Base-by-base conservation (phyloP, 2,329 filamentous ascomycete genomes). In the Calonectria pseudoreteaudii region DNA sequence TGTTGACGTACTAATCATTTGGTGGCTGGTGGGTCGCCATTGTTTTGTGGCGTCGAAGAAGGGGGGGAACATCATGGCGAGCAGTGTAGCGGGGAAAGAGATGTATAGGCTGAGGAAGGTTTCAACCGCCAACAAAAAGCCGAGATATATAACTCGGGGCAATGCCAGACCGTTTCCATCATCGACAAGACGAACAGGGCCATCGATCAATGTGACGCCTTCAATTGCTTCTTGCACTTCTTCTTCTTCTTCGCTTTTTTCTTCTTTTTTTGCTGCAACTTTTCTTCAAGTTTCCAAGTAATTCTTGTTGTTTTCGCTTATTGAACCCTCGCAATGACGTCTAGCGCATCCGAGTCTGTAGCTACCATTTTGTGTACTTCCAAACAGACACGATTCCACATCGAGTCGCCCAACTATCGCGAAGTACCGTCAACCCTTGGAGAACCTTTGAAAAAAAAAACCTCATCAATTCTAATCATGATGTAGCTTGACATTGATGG, bases 321-420 rank as follows among this genome's bases (percentile, higher is more conserved):
- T n/a, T 9, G 34, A n/a, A 14, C 68, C 47, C 16, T 56, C 66
- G 78, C 66, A 16, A 89, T 88, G 87, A 87, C 87, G 58, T 88
- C 87, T 18, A 88, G 88, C 79, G 84, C 85, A 68, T 85, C 88
- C 14, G 87, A 90, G 76, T 88, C 87, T 7, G 88, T 87, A 38
- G 84, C 88, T 18, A 87, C 88, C 4, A 89, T 93, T 71, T 84
- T 92, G 64, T 92, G 91, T 77, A 91, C 90, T 26, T 92, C 91
- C 81, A 93, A 92, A 78, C 92, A 93, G 80, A 93, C 91, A 2
- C 89, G 92, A 14, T 93, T 94, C 75, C 90, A 93, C 80, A 91
- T 87, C 74, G 89, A 84, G 75, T 89, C 83, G 75, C 86, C 88
- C 34, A 92, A 87, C 80, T 89, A 86, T 82, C 88, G 86, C 72